Evolutionary conservation across 345 rosid genomes (phyloP), one percentile per base, ranked within the genome.

Genomic region (Murraya koenigii): DNA sequence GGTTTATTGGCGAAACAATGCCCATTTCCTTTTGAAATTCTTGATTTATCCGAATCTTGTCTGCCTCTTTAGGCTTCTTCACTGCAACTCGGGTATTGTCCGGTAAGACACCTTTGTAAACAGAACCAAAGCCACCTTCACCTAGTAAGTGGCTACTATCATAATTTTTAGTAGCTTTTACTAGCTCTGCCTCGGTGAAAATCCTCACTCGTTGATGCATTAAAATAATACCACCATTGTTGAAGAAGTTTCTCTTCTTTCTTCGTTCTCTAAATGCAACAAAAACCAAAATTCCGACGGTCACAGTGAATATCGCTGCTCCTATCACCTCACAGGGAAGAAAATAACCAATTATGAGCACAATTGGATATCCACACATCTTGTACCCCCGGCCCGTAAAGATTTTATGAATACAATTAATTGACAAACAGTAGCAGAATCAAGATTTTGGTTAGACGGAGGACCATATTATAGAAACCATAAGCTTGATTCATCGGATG

Each of bases 121-220:
- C 49, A 11, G 49, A 41, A 41, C 49, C 49, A 41, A 41, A 41
- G 3, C 49, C 49, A 11, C 49, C 49, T 41, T 10, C 49, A 41
- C 49, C 49, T 41, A 41, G 49, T 9, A 10, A 41, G 15, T 41
- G 10, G 49, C 49, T 41, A 13, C 11, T 41, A 41, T 41, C 49
- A 11, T 41, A 41, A 41, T 41, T 41, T 41, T 41, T 41, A 0
- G 49, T 41, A 11, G 49, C 49, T 11, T 41, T 41, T 41, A 41
- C 2, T 11, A 11, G 71, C 72, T 84, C 82, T 15, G 72, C 80
- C 49, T 80, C 84, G 0, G 56, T 71, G 32, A 84, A 80, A 52
- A 84, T 66, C 66, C 86, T 80, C 3, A 80, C 82, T 60, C 82
- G 35, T 55, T 84, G 86, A 25, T 78, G 80, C 75, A 75, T 78